phyloP scores from a whole-genome alignment of 352 stramenopile species.

The Phytophthora cactorum region DNA sequence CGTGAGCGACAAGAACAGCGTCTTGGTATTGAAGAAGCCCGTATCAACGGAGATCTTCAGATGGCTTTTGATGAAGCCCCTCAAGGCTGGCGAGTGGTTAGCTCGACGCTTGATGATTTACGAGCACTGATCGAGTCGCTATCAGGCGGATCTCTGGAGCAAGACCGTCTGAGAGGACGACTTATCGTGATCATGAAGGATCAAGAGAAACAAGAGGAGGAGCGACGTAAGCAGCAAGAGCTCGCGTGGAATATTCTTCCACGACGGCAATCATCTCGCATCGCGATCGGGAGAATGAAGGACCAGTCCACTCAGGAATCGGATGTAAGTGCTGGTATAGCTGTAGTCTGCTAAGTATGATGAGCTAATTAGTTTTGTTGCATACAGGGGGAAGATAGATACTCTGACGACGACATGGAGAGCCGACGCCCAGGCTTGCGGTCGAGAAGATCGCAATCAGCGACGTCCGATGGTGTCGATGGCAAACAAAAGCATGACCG shows the following conservation, averaged over 20 bases:
- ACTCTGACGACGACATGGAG: slow-evolving; percentile 34
- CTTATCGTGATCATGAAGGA: slow-evolving; percentile 84
- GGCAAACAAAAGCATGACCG: slow-evolving; percentile 61
- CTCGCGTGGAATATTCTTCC: slow-evolving; percentile 79
- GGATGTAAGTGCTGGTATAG: slow-evolving; percentile 38
- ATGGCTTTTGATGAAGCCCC: slow-evolving; percentile 53
- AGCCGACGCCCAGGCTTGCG: slow-evolving; percentile 27
- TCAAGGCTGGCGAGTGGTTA: slow-evolving; percentile 72
- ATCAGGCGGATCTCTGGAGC: slow-evolving; percentile 70
- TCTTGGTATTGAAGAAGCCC: slow-evolving; percentile 56
- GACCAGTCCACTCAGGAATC: slow-evolving; percentile 65
- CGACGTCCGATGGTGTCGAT: slow-evolving; percentile 32
- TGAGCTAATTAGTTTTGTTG: slow-evolving; percentile 9
- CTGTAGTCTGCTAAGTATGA: neutral
- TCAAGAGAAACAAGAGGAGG: slow-evolving; percentile 72
- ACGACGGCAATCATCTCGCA: slow-evolving; percentile 82
- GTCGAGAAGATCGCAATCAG: slow-evolving; percentile 27
- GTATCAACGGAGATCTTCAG: slow-evolving; percentile 46
- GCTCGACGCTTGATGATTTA: slow-evolving; percentile 71
- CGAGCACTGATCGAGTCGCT: slow-evolving; percentile 59
- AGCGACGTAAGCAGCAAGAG: slow-evolving; percentile 73
- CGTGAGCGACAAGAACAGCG: slow-evolving; percentile 66
- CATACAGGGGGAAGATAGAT: slow-evolving; percentile 29
- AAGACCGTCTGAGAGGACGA: slow-evolving; percentile 73
- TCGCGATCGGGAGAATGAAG: slow-evolving; percentile 82